Base-by-base conservation (phyloP, 2,329 filamentous ascomycete genomes). In the Aspergillus sp. region DNA sequence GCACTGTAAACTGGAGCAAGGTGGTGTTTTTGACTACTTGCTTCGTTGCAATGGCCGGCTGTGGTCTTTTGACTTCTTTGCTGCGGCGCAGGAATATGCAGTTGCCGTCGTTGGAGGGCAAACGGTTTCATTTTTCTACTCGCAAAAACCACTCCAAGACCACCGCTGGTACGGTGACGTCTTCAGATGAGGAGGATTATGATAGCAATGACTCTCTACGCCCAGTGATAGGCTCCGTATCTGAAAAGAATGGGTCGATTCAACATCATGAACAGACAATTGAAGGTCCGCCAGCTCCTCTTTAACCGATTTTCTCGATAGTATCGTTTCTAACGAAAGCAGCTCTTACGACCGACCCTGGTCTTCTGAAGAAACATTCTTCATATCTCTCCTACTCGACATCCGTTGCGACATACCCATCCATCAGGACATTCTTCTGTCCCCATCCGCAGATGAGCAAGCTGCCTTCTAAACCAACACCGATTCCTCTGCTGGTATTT, bases 401-500 rank as follows among this genome's bases (percentile, higher is more conserved):
- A 2, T 75, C 74, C 10, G 69, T 76, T 34, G 73, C 83, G 53
- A 82, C 78, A 6, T 97, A 96, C 63, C 78, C 82, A 2, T 79
- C 77, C 30, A 77, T 97, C 52, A 82, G 91, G 47, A 82, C 90
- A 39, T 96, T 97, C 66, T 90, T 85, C 68, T 80, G 85, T 47
- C 80, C 80, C 46, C 93, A 96, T 67, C 79, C 82, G 19, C 88
- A 96, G 60, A 81, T 83, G n/a, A 79, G 83, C 49, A 86, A 93
- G 64, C 76, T 97, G 3, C 88, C 88, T 2, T 77, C 74, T 38
- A 76, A 82, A 51, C 86, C 88, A 1, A 76, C 79, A 0, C 83
- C 86, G 0, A 70, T 96, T 7, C 93, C 93, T 1, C 71, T 98
- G 7, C 72, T 97, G 3, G 89, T 97, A 39, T 95, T 94, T 62